phyloP scores from a whole-genome alignment of 768 basidiomycete genomes.

The Leccinum pellstonianum region DNA sequence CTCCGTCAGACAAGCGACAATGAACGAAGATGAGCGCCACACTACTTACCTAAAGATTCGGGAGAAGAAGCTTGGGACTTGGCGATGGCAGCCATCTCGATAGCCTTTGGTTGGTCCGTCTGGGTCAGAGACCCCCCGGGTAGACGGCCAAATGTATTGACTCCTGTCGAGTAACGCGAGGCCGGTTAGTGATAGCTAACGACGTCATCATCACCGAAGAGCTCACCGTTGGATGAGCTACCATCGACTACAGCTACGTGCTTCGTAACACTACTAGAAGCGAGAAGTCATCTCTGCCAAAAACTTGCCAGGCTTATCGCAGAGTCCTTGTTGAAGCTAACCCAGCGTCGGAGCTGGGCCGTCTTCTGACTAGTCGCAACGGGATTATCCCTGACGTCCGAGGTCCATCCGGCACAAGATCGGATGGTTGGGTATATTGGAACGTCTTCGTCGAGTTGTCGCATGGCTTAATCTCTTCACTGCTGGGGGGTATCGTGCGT shows the following conservation, averaged over 20 bases:
- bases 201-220: not conserved
- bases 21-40: not conserved
- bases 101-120: slow-evolving; percentile 6
- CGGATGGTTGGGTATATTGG: not conserved
- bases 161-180: slow-evolving; percentile 3
- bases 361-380: slow-evolving; percentile 5
- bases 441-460: slow-evolving; percentile 3
- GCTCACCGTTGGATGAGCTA: slow-evolving; percentile 4
- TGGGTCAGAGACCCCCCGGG: slow-evolving; percentile 18
- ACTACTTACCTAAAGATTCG: slow-evolving; percentile 8
- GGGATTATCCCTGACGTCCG: not conserved
- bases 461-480: slow-evolving; percentile 18
- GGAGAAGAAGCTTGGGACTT: not conserved
- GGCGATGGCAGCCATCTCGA: not conserved
- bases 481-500: slow-evolving; percentile 1
- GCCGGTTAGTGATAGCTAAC: slow-evolving; percentile 1
- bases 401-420: slow-evolving; percentile 1
- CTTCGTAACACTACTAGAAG: not conserved
- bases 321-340: slow-evolving; percentile 4
- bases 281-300: slow-evolving; percentile 6
- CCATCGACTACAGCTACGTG: not conserved
- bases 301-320: slow-evolving; percentile 8
- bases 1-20: slow-evolving; percentile 9
- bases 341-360: slow-evolving; percentile 4
- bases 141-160: slow-evolving; percentile 9